These are phyloP conservation scores for Mycotypha africana DNA, from an alignment of 371 early-diverging fungal genomes.

Conservation along the genomic window DNA sequence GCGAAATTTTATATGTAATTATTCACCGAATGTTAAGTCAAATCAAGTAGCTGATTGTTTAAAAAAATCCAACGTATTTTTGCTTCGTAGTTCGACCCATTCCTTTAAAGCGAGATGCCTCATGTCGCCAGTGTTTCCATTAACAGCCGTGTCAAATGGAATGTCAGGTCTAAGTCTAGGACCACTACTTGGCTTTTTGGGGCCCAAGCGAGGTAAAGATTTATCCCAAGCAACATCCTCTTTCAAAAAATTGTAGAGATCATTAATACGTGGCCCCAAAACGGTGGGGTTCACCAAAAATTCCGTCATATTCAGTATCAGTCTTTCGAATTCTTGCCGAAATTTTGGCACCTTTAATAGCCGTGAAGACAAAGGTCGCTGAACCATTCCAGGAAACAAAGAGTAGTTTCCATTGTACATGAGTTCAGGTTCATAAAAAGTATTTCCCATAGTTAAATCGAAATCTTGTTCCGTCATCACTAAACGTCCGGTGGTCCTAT, in stretches of 20 bases:
- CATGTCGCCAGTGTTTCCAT: too few species aligned
- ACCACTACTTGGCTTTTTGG: too few species aligned
- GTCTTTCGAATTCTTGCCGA: conserved; percentile 6
- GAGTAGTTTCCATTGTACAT: conserved; percentile 16
- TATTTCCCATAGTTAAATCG: conserved; percentile 20
- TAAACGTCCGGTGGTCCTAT: conserved; percentile 8
- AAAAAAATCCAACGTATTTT: not conserved
- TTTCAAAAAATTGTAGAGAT: conserved; percentile 7
- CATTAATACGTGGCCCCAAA: conserved; percentile 11
- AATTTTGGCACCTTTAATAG: conserved; percentile 15
- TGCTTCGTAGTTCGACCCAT: not conserved
- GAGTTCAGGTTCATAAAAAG: not conserved
- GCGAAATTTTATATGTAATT: too few species aligned
- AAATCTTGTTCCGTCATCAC: conserved; percentile 24
- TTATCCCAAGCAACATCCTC: conserved; percentile 23
- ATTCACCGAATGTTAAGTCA: too few species aligned
- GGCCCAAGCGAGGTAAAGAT: not conserved
- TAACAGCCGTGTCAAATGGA: too few species aligned
- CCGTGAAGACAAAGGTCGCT: conserved; percentile 6
- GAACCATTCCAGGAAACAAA: conserved; percentile 3
- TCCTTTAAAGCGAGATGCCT: not conserved
- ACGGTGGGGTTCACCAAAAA: conserved; percentile 13
- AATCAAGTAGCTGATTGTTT: too few species aligned
- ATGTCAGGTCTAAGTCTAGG: too few species aligned
- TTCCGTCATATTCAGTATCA: conserved; percentile 5